Percentiles rank a stretch among this genome's conserved stretches.
Conservation (phyloP, 2,329 filamentous ascomycete genomes). For the Pyricularia sp. region DNA sequence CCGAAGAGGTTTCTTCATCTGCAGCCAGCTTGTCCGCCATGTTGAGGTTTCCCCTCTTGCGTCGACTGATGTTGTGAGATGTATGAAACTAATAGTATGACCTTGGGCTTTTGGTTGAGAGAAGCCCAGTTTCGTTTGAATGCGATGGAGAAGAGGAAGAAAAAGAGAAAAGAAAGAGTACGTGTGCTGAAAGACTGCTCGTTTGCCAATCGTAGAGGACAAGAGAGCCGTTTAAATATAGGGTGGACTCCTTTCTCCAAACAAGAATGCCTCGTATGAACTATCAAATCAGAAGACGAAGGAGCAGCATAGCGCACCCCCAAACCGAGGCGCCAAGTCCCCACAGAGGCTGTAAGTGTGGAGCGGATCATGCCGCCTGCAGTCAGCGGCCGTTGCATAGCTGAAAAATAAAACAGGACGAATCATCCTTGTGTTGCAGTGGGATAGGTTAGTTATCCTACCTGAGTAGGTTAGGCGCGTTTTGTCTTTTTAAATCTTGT, state of each 20-base stretch:
- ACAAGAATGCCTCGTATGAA: not conserved
- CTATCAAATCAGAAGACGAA: not conserved
- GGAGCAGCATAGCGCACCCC: not conserved
- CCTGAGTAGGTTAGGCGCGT: not conserved
- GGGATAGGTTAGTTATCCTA: not conserved
- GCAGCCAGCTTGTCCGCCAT: not conserved
- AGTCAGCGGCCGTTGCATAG: not conserved
- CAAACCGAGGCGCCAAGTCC: not conserved
- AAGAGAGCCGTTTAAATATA: not conserved
- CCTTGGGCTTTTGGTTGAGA: not conserved
- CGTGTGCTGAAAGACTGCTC: not conserved
- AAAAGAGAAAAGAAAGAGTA: not conserved
- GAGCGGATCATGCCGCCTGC: not conserved
- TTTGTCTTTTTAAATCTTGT: not conserved
- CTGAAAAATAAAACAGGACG: not conserved
- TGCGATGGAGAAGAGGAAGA: not conserved
- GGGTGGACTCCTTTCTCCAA: not conserved
- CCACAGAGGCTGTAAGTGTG: not conserved
- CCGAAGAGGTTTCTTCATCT: constrained; percentile 4
- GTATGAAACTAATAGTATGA: not conserved
- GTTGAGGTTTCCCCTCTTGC: not conserved
- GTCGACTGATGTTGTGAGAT: not conserved
- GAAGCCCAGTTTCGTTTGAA: not conserved
- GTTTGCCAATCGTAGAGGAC: not conserved
- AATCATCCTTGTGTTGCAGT: not conserved